Evolutionary conservation across 2,329 filamentous ascomycete species (phyloP).

Genomic region (Hypoxylon sp.): DNA sequence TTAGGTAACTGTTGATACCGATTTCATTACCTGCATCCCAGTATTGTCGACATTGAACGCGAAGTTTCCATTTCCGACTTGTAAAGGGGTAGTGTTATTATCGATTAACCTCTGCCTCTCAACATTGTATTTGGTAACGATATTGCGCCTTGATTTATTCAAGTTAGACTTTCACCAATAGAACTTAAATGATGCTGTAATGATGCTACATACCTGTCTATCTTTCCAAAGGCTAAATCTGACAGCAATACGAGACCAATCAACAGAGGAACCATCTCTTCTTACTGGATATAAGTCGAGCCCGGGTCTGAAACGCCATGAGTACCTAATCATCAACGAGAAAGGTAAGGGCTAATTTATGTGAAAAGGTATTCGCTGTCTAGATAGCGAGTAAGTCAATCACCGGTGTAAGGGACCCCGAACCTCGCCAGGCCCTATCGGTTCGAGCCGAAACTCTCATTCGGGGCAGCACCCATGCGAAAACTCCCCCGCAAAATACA

Average conservation of each 20-base stretch:
- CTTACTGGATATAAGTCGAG: background rate
- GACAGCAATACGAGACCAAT: conserved; percentile 22
- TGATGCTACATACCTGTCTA: conserved; percentile 34
- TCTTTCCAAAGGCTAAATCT: conserved; percentile 28
- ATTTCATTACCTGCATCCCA: conserved; percentile 47
- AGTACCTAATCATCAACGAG: background rate
- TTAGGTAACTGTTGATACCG: too few species aligned
- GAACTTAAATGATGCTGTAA: background rate
- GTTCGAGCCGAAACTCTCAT: background rate
- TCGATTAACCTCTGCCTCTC: conserved; percentile 47
- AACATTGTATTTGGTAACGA: conserved; percentile 49
- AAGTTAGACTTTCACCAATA: background rate
- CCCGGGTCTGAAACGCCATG: background rate
- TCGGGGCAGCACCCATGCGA: conserved; percentile 3
- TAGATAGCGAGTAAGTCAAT: background rate
- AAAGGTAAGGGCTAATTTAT: conserved; percentile 5
- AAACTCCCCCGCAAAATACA: conserved; percentile 12
- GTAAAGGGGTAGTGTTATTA: conserved; percentile 50
- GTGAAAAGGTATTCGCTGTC: background rate
- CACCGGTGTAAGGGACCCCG: conserved; percentile 33
- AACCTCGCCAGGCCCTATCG: conserved; percentile 5
- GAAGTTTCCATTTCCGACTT: conserved; percentile 53
- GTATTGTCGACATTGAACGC: conserved; percentile 54
- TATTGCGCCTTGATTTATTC: conserved; percentile 31
- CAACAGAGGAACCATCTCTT: conserved; percentile 25